Conservation (phyloP, 257 asterid species). For the Forsythia suspensa region DNA sequence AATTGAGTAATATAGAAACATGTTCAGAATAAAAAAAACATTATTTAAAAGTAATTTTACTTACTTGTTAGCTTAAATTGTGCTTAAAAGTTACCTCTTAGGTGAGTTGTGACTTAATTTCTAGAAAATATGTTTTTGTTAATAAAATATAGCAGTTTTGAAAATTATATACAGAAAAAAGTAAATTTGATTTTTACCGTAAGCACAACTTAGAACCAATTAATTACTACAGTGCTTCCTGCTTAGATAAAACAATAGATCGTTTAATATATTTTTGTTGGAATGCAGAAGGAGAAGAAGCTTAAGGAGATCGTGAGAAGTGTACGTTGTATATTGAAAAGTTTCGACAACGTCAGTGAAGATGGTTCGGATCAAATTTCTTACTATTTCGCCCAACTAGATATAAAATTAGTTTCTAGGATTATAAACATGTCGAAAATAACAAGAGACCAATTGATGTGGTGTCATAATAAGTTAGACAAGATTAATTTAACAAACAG, state of each 20-base stretch:
- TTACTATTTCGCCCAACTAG: slow-evolving; percentile 71
- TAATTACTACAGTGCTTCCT: too few species aligned
- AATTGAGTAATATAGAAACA: too few species aligned
- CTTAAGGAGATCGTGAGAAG: slow-evolving; percentile 65
- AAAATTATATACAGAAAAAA: too few species aligned
- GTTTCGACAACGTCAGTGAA: slow-evolving; percentile 36
- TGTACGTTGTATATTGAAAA: slow-evolving; percentile 64
- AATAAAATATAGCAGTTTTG: too few species aligned
- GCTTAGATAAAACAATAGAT: not conserved
- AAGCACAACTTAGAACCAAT: too few species aligned
- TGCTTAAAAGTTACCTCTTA: too few species aligned
- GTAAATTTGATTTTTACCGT: too few species aligned
- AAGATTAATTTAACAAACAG: slow-evolving; percentile 65
- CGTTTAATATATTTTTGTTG: not conserved
- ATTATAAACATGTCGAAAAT: slow-evolving; percentile 72
- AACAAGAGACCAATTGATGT: slow-evolving; percentile 64
- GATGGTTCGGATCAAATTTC: slow-evolving; percentile 66
- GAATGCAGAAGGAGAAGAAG: slow-evolving; percentile 81
- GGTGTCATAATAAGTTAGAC: slow-evolving; percentile 75
- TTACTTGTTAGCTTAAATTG: too few species aligned
- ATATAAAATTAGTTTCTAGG: slow-evolving; percentile 72
- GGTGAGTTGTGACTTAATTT: too few species aligned
- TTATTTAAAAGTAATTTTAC: too few species aligned
- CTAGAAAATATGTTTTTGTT: too few species aligned
- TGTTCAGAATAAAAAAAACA: too few species aligned